Conservation (phyloP, 2,329 filamentous ascomycete genomes). For the Epichloe coenophiala region DNA sequence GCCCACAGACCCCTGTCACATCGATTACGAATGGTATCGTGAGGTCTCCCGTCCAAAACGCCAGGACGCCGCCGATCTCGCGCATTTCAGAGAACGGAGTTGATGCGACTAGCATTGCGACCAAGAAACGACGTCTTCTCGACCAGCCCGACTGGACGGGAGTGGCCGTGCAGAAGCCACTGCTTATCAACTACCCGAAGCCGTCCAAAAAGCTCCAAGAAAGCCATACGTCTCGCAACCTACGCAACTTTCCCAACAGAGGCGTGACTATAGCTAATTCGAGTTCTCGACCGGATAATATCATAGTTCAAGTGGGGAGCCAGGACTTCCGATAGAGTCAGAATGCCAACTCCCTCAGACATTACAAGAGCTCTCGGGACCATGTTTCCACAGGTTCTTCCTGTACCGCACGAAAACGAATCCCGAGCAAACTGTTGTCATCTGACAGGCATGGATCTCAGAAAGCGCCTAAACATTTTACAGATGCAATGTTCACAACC, state of each 20-base stretch:
- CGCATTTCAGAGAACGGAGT: background rate
- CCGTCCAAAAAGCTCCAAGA: slow-evolving; percentile 4
- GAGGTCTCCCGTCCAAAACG: background rate
- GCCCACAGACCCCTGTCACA: background rate
- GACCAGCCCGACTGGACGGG: slow-evolving; percentile 19
- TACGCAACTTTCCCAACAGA: background rate
- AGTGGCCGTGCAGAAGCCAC: slow-evolving; percentile 17
- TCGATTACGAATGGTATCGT: background rate
- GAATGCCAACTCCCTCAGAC: slow-evolving; percentile 6
- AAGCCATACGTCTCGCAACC: background rate
- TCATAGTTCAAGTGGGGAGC: slow-evolving; percentile 17
- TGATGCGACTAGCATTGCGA: slow-evolving; percentile 6
- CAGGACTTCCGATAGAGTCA: slow-evolving; percentile 17
- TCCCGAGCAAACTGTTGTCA: background rate
- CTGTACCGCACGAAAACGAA: background rate
- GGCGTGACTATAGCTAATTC: background rate
- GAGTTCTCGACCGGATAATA: background rate
- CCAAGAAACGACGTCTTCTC: slow-evolving; percentile 14
- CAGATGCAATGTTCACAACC: background rate
- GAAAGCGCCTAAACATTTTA: background rate
- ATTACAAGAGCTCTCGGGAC: slow-evolving; percentile 1
- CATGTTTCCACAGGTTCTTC: background rate
- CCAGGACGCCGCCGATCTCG: background rate
- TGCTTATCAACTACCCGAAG: slow-evolving; percentile 11
- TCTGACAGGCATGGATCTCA: background rate